Base-by-base conservation (phyloP, 2,329 filamentous ascomycete species). In the Botrytis pseudocinerea region DNA sequence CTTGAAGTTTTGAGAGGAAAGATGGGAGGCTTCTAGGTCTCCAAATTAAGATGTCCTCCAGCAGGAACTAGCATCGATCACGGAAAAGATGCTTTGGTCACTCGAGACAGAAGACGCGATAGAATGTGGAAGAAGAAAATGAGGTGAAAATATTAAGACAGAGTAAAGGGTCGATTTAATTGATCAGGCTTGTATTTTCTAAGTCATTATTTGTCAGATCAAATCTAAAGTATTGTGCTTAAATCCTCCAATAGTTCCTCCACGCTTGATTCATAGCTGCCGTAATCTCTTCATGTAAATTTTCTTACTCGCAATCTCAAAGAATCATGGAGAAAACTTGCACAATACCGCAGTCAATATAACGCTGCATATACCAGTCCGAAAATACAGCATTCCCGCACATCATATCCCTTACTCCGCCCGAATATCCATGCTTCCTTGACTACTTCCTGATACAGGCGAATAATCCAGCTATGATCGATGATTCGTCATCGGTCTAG, bases 401-500 rank as follows among this genome's bases (percentile, higher is more conserved):
- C 25, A 54, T 2, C 4, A 28, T 3, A 54, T 54, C 12, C 1
- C 12, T 54, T 28, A 3, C 5, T 28, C 6, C 14, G 6, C n/a
- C 2, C 25, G 1, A 7, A n/a, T 5, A 4, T 9, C 48, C 5
- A 7, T 28, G 14, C 7, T 54, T 7, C 25, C 5, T 28, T 12
- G 5, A 28, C 1, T 2, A 2, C 48, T 3, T 16, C 25, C 12
- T 5, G 8, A 25, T n/a, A 2, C 1, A 6, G 12, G 25, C 5
- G 10, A n/a, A 5, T 2, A 4, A 16, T 28, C 25, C 25, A 54
- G 51, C 6, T 54, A 54, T 35, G 35, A 35, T 5, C 35, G 35
- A 35, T 35, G 35, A 35, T 35, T 35, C 35, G 35, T 35, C 25
- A 54, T 54, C n/a, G n/a, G 51, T 3, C 51, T 54, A 28, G 51